These are phyloP conservation scores for Metschnikowia drakensbergensis DNA, from an alignment of 805 yeast genomes.

Conservation along the genomic window DNA sequence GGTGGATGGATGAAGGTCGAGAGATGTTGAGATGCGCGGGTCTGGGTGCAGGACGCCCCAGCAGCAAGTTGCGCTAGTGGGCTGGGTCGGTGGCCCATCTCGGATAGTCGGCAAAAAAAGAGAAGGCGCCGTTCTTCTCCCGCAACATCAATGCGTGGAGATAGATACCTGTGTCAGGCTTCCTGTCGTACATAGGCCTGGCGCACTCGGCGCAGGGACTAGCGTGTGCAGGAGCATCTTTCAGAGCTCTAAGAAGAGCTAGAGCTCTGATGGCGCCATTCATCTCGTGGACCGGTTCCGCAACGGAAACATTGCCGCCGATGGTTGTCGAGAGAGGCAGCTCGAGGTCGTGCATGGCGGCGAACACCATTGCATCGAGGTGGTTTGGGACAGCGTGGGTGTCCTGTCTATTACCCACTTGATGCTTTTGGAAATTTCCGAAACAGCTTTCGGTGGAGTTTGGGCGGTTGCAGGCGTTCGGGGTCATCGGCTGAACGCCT, in stretches of 20 bases:
- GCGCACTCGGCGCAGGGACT: constrained; percentile 13
- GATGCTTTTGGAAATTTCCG: no score
- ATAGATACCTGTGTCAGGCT: constrained; percentile 34
- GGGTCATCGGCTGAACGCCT: neutral
- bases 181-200: constrained; percentile 10
- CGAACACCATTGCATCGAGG: neutral
- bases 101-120: neutral
- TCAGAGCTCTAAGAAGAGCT: neutral
- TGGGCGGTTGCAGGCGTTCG: neutral
- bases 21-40: constrained; percentile 3
- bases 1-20: neutral
- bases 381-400: neutral
- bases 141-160: constrained; percentile 40
- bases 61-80: neutral
- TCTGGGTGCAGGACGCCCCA: neutral
- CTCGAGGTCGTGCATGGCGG: neutral
- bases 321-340: neutral
- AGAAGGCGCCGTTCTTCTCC: neutral
- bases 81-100: neutral
- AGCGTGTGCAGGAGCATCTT: neutral
- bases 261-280: neutral
- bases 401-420: neutral
- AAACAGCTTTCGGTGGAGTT: no score
- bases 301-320: neutral
- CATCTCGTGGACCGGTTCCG: neutral